Percentiles rank a stretch among this genome's conserved stretches.
Evolutionary conservation across 768 basidiomycete species (phyloP).

Genomic region (Epithele typhae): DNA sequence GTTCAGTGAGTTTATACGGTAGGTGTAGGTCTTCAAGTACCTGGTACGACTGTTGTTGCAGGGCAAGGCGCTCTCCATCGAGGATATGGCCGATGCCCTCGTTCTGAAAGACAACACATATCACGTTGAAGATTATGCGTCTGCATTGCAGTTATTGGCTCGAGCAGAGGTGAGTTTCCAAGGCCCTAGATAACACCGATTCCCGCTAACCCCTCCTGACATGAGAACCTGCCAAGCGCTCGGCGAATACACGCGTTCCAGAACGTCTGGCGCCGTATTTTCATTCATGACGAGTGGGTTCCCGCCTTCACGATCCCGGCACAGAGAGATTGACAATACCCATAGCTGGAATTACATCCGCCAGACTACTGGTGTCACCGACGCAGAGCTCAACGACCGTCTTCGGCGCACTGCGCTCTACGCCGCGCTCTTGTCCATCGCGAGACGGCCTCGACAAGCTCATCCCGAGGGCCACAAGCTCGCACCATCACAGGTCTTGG

Average conservation of each 20-base stretch:
- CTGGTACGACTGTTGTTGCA: conserved; percentile 66
- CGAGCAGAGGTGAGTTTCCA: conserved; percentile 42
- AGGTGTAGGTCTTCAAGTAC: conserved; percentile 60
- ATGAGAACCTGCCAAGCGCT: conserved; percentile 64
- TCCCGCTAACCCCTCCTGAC: not conserved
- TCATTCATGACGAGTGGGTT: conserved; percentile 78
- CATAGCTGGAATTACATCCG: conserved; percentile 75
- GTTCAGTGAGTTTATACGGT: not conserved
- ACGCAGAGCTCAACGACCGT: conserved; percentile 69
- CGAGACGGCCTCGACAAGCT: conserved; percentile 34
- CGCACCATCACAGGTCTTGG: conserved; percentile 52
- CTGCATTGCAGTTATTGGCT: conserved; percentile 62
- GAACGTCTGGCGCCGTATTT: conserved; percentile 84
- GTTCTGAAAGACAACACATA: conserved; percentile 77
- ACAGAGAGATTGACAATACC: not conserved
- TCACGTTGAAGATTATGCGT: conserved; percentile 59
- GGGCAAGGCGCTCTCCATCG: conserved; percentile 68
- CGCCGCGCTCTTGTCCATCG: conserved; percentile 49
- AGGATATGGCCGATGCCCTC: conserved; percentile 79
- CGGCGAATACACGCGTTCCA: conserved; percentile 66
- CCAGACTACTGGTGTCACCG: conserved; percentile 70
- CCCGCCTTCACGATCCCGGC: no score
- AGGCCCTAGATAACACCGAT: not conserved
- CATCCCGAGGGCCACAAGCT: conserved; percentile 48
- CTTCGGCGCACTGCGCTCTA: conserved; percentile 75